Conservation (phyloP, 2,329 filamentous ascomycete genomes). For the Claviceps fusiformis region DNA sequence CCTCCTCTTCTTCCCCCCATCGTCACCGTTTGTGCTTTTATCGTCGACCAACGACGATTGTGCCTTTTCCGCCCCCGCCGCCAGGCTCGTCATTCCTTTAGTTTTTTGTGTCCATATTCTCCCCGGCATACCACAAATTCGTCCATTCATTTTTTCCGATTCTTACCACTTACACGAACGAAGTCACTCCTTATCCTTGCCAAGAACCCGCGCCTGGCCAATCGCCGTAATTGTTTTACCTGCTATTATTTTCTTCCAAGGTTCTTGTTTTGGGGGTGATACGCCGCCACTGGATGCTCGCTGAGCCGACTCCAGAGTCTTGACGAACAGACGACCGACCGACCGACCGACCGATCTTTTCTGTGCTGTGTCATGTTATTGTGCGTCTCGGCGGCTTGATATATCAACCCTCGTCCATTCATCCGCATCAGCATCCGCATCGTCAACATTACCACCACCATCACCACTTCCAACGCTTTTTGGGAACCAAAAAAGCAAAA, state of each 20-base stretch:
- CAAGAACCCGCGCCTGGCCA: background rate
- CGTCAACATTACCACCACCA: background rate
- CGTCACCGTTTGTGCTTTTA: conserved; percentile 17
- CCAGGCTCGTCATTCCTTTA: conserved; percentile 45
- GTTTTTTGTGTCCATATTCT: conserved; percentile 9
- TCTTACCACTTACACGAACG: background rate
- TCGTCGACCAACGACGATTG: conserved; percentile 20
- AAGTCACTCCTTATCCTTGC: conserved; percentile 1
- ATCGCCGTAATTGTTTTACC: background rate
- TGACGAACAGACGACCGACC: background rate
- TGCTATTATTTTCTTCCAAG: background rate
- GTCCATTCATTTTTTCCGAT: conserved; percentile 23
- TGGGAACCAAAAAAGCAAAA: background rate
- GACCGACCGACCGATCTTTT: background rate
- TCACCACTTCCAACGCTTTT: background rate
- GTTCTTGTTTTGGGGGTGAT: background rate
- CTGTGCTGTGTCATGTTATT: background rate
- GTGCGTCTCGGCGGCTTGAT: background rate
- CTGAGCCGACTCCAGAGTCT: background rate
- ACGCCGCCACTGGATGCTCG: background rate
- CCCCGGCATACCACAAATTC: conserved; percentile 12
- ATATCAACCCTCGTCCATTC: background rate
- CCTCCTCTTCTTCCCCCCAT: conserved; percentile 15
- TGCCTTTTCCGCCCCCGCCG: conserved; percentile 32
- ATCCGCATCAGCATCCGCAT: background rate